A percentile compares a stretch with the other conserved stretches of the same genome.
These are phyloP conservation scores for Colletotrichum tofieldiae DNA, from an alignment of 2,329 filamentous ascomycete genomes.

Conservation along the genomic window DNA sequence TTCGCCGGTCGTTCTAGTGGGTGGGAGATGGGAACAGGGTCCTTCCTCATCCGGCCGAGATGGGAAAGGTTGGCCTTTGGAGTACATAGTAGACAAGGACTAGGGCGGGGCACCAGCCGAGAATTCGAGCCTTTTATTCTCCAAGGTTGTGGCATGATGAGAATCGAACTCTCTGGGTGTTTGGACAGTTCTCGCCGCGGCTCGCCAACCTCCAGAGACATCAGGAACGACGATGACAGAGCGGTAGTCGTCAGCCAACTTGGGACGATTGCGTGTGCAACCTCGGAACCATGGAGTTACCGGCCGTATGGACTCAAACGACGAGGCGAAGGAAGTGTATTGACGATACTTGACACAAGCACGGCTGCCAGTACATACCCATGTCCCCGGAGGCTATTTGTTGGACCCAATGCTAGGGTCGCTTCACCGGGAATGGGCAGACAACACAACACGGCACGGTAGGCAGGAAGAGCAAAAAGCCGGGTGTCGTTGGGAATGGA, in stretches of 20 bases:
- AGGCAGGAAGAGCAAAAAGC: constrained; percentile 17
- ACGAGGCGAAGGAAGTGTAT: not conserved
- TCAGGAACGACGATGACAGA: constrained; percentile 4
- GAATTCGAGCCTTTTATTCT: constrained; percentile 20
- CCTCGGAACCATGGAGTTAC: constrained; percentile 21
- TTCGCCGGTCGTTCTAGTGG: constrained; percentile 31
- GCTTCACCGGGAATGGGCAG: constrained; percentile 29
- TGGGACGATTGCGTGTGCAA: constrained; percentile 39
- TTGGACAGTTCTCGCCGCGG: constrained; percentile 7
- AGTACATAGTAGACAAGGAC: constrained; percentile 24
- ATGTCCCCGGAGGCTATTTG: constrained; percentile 38
- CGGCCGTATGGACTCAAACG: not conserved
- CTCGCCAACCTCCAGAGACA: not conserved
- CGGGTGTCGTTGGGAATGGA: constrained; percentile 18
- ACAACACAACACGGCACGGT: not conserved
- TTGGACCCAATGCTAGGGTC: constrained; percentile 35
- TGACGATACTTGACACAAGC: constrained; percentile 1
- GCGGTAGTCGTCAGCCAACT: constrained; percentile 32
- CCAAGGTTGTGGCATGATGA: constrained; percentile 29
- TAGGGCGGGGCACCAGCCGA: constrained; percentile 18
- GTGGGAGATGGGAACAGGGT: constrained; percentile 38
- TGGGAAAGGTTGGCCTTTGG: constrained; percentile 29
- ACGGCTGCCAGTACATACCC: constrained; percentile 14
- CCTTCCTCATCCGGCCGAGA: constrained; percentile 37
- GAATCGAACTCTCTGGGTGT: constrained; percentile 9